phyloP scores from a whole-genome alignment of 257 asterid genomes.

The Lantana camara region DNA sequence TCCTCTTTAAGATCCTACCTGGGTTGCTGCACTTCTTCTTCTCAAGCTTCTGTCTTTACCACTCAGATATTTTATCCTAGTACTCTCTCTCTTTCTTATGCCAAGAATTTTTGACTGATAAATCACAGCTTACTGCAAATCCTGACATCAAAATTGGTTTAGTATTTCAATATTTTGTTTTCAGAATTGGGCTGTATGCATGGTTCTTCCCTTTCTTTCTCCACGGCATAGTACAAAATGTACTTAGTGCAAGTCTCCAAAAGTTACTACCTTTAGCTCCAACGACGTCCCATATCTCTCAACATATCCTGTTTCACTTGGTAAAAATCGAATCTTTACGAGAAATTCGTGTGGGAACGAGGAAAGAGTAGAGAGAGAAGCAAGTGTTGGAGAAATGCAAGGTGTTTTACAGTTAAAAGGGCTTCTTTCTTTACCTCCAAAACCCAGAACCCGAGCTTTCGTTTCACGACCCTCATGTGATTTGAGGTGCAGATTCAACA shows the following conservation, averaged over 20 bases:
- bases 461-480: constrained; percentile 48
- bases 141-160: constrained; percentile 21
- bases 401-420: constrained; percentile 79
- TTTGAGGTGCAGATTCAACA: constrained; percentile 58
- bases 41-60: background rate
- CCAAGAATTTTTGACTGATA: constrained; percentile 9
- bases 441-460: constrained; percentile 68
- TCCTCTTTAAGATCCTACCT: constrained; percentile 22
- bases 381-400: constrained; percentile 56
- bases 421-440: constrained; percentile 69
- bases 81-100: background rate
- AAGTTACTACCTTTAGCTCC: constrained; percentile 33
- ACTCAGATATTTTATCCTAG: background rate
- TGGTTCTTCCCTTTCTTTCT: constrained; percentile 11
- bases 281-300: constrained; percentile 23
- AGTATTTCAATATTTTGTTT: background rate
- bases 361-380: background rate
- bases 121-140: constrained; percentile 18
- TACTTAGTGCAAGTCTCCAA: constrained; percentile 16
- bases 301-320: constrained; percentile 26
- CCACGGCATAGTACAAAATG: background rate
- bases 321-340: constrained; percentile 38
- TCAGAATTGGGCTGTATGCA: constrained; percentile 16
- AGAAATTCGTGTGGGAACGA: constrained; percentile 6
- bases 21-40: too few species aligned